These are phyloP conservation scores for Brassica balearica DNA, from an alignment of 441 rosid species.

Conservation along the genomic window DNA sequence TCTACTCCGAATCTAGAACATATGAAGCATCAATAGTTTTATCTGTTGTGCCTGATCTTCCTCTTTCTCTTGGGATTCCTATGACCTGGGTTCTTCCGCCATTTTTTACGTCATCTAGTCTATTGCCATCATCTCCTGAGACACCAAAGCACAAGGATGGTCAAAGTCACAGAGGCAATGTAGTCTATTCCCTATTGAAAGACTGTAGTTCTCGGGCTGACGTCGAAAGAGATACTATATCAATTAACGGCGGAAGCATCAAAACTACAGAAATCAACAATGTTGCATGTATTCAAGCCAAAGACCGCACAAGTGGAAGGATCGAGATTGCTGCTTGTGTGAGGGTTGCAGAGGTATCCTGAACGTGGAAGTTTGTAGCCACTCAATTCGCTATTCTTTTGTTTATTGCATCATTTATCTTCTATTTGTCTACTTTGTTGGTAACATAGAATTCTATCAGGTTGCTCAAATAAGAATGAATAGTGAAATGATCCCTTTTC, in stretches of 20 bases:
- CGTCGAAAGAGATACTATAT: constrained; percentile 57
- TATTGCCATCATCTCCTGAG: constrained; percentile 68
- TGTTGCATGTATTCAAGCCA: constrained; percentile 92
- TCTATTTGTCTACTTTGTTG: constrained; percentile 10
- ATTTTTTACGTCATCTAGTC: constrained; percentile 73
- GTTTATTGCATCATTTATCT: constrained; percentile 9
- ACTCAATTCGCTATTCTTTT: constrained; percentile 8
- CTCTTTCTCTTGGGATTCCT: constrained; percentile 89
- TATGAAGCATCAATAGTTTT: constrained; percentile 68
- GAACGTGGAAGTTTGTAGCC: constrained; percentile 4
- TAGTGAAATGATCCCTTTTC: constrained; percentile 56
- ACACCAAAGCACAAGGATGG: constrained; percentile 63
- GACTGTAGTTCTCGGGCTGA: constrained; percentile 61
- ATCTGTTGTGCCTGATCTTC: constrained; percentile 84
- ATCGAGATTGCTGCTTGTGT: constrained; percentile 90
- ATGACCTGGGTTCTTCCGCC: constrained; percentile 97
- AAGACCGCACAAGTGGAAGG: constrained; percentile 84
- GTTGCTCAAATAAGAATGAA: constrained; percentile 87
- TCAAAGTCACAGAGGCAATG: constrained; percentile 66
- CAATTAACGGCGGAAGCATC: constrained; percentile 66
- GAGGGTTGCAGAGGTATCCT: constrained; percentile 88
- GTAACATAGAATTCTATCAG: constrained; percentile 52
- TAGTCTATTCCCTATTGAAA: constrained; percentile 77
- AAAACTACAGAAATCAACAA: constrained; percentile 72
- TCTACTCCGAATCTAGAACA: constrained; percentile 67